Evolutionary conservation across 768 basidiomycete genomes (phyloP).

Genomic region (Boletellus ananas): DNA sequence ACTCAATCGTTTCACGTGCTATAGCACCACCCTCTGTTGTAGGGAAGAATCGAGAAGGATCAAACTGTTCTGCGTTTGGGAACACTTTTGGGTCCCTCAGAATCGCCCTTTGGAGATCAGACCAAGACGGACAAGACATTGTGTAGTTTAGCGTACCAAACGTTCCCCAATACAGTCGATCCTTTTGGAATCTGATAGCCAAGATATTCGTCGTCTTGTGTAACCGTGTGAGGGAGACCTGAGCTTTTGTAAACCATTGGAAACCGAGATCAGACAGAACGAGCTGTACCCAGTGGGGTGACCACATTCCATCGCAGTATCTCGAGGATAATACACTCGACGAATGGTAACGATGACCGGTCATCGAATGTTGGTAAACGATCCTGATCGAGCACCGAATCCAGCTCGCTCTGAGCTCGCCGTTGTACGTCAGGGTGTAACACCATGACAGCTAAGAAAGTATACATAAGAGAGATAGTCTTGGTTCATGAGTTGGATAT

Average conservation of each 20-base stretch:
- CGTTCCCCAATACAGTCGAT: conserved; percentile 37
- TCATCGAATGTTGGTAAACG: conserved; percentile 14
- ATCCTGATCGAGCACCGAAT: conserved; percentile 5
- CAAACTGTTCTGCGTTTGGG: too few species aligned
- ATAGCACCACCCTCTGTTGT: too few species aligned
- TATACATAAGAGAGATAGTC: conserved; percentile 5
- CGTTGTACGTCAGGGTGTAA: conserved; percentile 9
- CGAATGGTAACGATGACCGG: conserved; percentile 10
- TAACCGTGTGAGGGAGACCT: conserved; percentile 35
- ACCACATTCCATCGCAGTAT: conserved; percentile 8
- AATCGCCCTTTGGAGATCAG: too few species aligned
- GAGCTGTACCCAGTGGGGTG: conserved; percentile 11
- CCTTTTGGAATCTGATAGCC: conserved; percentile 42
- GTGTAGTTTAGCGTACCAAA: conserved; percentile 27
- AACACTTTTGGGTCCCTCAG: too few species aligned
- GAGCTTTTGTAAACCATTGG: conserved; percentile 1
- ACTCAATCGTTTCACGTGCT: too few species aligned
- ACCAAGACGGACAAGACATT: not conserved
- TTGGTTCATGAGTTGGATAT: not conserved
- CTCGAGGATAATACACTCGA: conserved; percentile 14
- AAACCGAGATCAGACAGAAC: not conserved
- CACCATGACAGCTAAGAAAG: conserved; percentile 13
- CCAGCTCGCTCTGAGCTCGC: conserved; percentile 12
- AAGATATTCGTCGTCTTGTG: conserved; percentile 17
- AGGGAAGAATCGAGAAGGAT: too few species aligned